Conservation (phyloP, 495 filamentous ascomycete genomes). For the Aspergillus biplanus region DNA sequence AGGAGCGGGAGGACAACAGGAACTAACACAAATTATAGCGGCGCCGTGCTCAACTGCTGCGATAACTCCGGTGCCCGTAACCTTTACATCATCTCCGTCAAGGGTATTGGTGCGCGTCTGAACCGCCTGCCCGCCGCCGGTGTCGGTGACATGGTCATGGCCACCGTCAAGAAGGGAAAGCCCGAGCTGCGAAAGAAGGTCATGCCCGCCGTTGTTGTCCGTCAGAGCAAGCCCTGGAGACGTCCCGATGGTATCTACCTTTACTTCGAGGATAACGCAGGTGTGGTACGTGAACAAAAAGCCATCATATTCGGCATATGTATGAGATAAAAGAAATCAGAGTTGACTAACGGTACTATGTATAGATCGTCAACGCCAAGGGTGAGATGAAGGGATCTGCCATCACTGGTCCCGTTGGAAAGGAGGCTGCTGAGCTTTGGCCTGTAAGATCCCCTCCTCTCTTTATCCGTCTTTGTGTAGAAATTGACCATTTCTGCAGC, state of each 20-base stretch:
- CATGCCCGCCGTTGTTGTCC: slow-evolving; percentile 97
- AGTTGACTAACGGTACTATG: slow-evolving; percentile 1
- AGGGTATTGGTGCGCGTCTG: slow-evolving; percentile 96
- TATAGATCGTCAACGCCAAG: slow-evolving; percentile 99
- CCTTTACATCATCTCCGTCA: slow-evolving; percentile 99
- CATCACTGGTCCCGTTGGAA: slow-evolving; percentile 98
- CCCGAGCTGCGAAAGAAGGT: slow-evolving; percentile 99
- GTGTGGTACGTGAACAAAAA: slow-evolving; percentile 65
- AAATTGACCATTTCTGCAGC: slow-evolving; percentile 51
- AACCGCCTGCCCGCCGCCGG: slow-evolving; percentile 97
- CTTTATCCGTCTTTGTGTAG: background rate
- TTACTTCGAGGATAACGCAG: slow-evolving; percentile 99
- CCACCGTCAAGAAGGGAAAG: slow-evolving; percentile 99
- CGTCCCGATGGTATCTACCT: slow-evolving; percentile 96
- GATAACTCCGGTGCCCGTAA: slow-evolving; percentile 99
- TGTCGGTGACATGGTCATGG: slow-evolving; percentile 99
- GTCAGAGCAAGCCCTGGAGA: slow-evolving; percentile 99
- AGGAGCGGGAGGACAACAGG: slow-evolving; percentile 16
- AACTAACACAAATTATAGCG: slow-evolving; percentile 58
- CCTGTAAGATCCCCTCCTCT: slow-evolving; percentile 64
- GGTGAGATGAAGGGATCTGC: slow-evolving; percentile 99
- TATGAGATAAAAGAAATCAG: background rate
- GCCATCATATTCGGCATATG: background rate
- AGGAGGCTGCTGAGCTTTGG: slow-evolving; percentile 99
- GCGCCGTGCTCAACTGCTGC: slow-evolving; percentile 95